Evolutionary conservation across 2,329 filamentous ascomycete genomes (phyloP).

Genomic region (Fusarium sp.): DNA sequence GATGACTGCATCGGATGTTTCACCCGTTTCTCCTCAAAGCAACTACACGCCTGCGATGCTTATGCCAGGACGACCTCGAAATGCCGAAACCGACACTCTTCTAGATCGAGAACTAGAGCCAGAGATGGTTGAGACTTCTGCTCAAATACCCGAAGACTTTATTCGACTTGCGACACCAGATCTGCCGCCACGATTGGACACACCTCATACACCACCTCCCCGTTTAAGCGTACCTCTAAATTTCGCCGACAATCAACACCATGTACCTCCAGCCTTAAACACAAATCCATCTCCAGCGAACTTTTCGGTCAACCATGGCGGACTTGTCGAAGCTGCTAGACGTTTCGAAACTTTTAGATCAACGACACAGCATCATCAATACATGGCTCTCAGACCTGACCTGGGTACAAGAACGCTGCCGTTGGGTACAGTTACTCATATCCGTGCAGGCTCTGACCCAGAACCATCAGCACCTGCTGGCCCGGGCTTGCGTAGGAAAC

Average conservation of each 20-base stretch:
- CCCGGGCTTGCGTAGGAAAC: slow-evolving; percentile 39
- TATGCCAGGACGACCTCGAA: slow-evolving; percentile 9
- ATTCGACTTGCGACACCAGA: slow-evolving; percentile 44
- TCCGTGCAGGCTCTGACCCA: slow-evolving; percentile 36
- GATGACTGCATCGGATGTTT: slow-evolving; percentile 36
- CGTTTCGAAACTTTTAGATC: slow-evolving; percentile 41
- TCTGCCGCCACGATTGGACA: slow-evolving; percentile 41
- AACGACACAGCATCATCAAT: slow-evolving; percentile 36
- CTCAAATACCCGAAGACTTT: slow-evolving; percentile 30
- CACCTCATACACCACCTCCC: slow-evolving; percentile 36
- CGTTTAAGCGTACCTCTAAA: slow-evolving; percentile 19
- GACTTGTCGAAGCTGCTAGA: slow-evolving; percentile 40
- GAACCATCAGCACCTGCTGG: slow-evolving; percentile 14
- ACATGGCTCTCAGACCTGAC: slow-evolving; percentile 38
- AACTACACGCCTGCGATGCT: slow-evolving; percentile 17
- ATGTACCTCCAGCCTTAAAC: neutral
- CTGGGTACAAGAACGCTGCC: slow-evolving; percentile 25
- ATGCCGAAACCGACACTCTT: slow-evolving; percentile 34
- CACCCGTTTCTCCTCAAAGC: slow-evolving; percentile 28
- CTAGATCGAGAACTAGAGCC: slow-evolving; percentile 26
- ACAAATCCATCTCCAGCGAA: slow-evolving; percentile 5
- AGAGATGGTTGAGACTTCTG: slow-evolving; percentile 21
- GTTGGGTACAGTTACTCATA: slow-evolving; percentile 37
- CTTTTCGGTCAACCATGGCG: slow-evolving; percentile 35
- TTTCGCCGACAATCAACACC: slow-evolving; percentile 14